Evolutionary conservation across 1,284 basidiomycete species (phyloP), one percentile per base, ranked within the genome.

Genomic region (Cryptococcus maquisensis): DNA sequence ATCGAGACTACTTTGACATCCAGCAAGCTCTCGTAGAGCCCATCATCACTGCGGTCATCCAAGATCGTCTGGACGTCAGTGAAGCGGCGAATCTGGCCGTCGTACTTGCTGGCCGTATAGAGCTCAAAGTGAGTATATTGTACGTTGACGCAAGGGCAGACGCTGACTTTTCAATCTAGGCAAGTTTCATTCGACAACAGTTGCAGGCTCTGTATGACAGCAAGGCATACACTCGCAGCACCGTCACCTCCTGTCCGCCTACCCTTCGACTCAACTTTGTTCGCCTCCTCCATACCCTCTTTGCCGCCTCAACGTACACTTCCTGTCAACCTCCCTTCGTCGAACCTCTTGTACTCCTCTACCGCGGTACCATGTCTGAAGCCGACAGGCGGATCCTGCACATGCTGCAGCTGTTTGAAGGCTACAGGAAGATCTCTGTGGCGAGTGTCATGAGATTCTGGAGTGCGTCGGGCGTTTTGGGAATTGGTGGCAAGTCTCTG

Each of bases 321-420:
- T 86, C 90, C 1, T 90, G 88, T 65, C 36, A 36, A 18, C 90
- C 93, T 67, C 81, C 86, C 1, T 88, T 92, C 61, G 75, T 94
- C 47, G 84, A 87, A 51, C 87, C 89, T 1, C 78, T 95, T 26
- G 74, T 88, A 32, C 77, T 75, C 7, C 75, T 92, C 1, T 96
- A 96, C 69, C 76, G 81, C 4, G 92, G 88, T 1, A 86, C 86
- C 0, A 71, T 87, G 32, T 82, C 83, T 0, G 53, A 57, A 1
- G 66, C 84, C 0, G 93, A 96, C 68, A 79, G 81, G 16, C 79
- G 78, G 46, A 74, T 96, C 1, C 74, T 94, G 3, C 80, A 82
- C 1, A 81, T 94, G 43, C 87, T 95, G 77, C 81, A 81, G 39
- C 77, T 90, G 1, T 93, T 91, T 62, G 93, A 95, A 69, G 69